Conservation (phyloP, 2,329 filamentous ascomycete species). For the Scedosporium boydii region DNA sequence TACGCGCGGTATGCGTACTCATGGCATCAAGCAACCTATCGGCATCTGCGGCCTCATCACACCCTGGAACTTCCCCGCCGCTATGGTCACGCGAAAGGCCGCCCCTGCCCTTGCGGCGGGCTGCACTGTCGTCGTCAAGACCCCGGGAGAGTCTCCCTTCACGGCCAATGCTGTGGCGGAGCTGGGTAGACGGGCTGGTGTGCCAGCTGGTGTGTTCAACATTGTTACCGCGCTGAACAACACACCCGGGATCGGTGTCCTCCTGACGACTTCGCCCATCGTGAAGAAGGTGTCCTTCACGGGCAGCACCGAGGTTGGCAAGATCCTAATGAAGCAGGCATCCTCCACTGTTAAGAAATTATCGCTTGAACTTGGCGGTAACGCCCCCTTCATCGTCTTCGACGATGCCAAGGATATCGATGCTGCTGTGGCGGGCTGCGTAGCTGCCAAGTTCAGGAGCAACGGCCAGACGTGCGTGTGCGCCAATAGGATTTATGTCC, state of each 20-base stretch:
- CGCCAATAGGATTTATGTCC: constrained; percentile 51
- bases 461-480: constrained; percentile 66
- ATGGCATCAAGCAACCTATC: constrained; percentile 22
- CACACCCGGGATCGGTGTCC: constrained; percentile 65
- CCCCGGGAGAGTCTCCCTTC: constrained; percentile 81
- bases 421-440: constrained; percentile 53
- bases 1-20: constrained; percentile 44
- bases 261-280: constrained; percentile 23
- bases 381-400: constrained; percentile 69
- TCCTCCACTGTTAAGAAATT: constrained; percentile 63
- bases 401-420: constrained; percentile 65
- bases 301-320: constrained; percentile 40
- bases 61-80: constrained; percentile 48
- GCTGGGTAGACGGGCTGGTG: constrained; percentile 71
- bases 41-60: constrained; percentile 25
- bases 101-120: constrained; percentile 55
- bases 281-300: constrained; percentile 68
- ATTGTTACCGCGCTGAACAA: constrained; percentile 69
- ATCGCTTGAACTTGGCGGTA: constrained; percentile 64
- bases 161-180: constrained; percentile 78
- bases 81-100: constrained; percentile 39
- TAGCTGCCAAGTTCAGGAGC: constrained; percentile 61
- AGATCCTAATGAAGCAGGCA: constrained; percentile 58
- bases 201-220: constrained; percentile 82
- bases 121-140: constrained; percentile 74